Evolutionary conservation across 2,329 filamentous ascomycete genomes (phyloP).

Genomic region (Diaporthe ilicicola): DNA sequence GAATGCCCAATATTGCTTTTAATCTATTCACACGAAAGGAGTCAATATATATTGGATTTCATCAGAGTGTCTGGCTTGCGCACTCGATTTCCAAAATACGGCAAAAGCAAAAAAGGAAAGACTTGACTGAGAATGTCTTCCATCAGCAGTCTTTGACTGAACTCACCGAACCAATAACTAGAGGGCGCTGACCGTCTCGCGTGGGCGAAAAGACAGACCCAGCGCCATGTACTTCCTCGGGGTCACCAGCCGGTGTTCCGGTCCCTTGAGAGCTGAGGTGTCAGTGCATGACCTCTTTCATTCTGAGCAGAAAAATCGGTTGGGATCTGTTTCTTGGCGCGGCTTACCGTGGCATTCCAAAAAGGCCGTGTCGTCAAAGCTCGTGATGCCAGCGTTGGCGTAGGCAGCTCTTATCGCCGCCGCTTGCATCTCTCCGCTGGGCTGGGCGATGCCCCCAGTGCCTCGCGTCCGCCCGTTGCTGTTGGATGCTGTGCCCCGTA

Average conservation of each 20-base stretch:
- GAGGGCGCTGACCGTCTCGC: accelerated
- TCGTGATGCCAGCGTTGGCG: constrained; percentile 7
- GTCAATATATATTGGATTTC: too few species aligned
- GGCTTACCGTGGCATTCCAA: constrained; percentile 47
- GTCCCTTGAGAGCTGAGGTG: constrained; percentile 42
- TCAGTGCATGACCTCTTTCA: too few species aligned
- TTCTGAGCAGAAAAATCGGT: too few species aligned
- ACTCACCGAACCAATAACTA: constrained; percentile 33
- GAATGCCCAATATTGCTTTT: constrained; percentile 57
- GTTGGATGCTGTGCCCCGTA: not conserved
- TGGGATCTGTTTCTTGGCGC: too few species aligned
- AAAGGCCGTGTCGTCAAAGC: constrained; percentile 28
- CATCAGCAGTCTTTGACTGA: too few species aligned
- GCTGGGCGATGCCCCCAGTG: not conserved
- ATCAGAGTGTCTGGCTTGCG: too few species aligned
- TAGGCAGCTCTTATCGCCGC: not conserved
- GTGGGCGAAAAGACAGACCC: not conserved
- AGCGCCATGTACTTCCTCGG: constrained; percentile 38
- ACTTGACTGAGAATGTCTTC: not conserved
- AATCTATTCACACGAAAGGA: constrained; percentile 24
- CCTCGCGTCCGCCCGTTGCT: not conserved
- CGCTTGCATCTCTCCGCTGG: not conserved
- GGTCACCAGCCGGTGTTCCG: constrained; percentile 46
- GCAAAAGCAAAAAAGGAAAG: not conserved
- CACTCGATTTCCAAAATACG: too few species aligned